Evolutionary conservation across 805 yeast species (phyloP).

Genomic region (Saccharomycopsis babjevae): DNA sequence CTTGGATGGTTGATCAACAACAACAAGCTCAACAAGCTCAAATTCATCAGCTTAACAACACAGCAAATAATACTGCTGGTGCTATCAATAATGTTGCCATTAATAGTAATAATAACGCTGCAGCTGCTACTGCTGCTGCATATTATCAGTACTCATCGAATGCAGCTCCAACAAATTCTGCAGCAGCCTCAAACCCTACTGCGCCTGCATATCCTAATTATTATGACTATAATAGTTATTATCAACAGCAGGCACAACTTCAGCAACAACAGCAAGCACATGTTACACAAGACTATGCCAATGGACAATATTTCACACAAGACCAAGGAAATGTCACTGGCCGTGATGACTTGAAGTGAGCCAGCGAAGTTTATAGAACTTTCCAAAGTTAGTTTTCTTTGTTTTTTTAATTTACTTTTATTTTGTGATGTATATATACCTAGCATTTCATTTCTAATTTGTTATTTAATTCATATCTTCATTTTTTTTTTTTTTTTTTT

Average conservation of each 20-base stretch:
- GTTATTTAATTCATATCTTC: background rate
- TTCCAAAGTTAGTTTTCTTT: background rate
- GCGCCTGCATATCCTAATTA: slow-evolving; percentile 3
- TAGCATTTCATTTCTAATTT: slow-evolving; percentile 1
- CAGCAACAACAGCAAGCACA: slow-evolving; percentile 5
- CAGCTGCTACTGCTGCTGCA: background rate
- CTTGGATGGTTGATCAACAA: background rate
- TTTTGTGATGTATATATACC: slow-evolving; percentile 1
- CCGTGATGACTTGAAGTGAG: background rate
- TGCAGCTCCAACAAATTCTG: background rate
- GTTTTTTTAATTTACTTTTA: background rate
- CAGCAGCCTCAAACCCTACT: slow-evolving; percentile 1
- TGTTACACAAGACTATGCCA: background rate
- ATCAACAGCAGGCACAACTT: slow-evolving; percentile 3
- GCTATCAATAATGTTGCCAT: background rate
- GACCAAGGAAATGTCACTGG: background rate
- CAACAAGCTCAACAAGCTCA: background rate
- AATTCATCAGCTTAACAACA: background rate
- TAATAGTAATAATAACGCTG: background rate
- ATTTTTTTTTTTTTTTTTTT: background rate
- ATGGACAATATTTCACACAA: background rate
- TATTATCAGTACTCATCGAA: background rate
- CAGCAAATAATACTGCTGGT: background rate
- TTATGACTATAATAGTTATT: slow-evolving; percentile 8
- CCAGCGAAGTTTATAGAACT: too few relatives aligned